Base-by-base conservation (phyloP, 257 asterid species). In the Rehmannia glutinosa region DNA sequence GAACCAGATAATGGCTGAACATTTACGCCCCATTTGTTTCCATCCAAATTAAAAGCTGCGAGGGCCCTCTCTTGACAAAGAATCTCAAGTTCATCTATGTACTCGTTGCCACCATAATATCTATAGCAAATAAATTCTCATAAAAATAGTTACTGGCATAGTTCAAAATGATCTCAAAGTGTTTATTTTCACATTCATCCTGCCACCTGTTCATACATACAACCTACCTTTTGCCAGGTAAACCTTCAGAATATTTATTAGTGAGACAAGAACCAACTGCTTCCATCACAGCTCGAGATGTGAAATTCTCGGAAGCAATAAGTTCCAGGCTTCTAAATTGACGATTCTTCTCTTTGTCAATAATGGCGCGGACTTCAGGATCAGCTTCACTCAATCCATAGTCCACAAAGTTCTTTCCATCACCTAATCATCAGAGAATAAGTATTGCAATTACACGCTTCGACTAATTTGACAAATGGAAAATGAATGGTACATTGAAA, bases 191-290 rank as follows among this genome's bases (percentile, higher is more conserved):
- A 3, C 33, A 28, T 13, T 30, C 33, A 6, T 9, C 8, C 39
- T 10, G 42, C 23, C 5, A 32, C 23, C 68, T 30, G 54, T 28
- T 27, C 13, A 16, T 28, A 20, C 58, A 17, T 23, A 71, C 0
- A 66, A 21, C 65, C 53, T 63, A 91, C 96, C 99, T 86, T 83
- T 90, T 93, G 17, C 96, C 96, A 46, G 99, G 97, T 49, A 93
- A 81, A 57, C 99, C 99, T 80, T 90, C 97, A 2, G 99, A 90
- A 63, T 93, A 93, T 60, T 93, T 93, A 71, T 93, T 93, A 38
- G 99, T 90, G 71, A 93, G 88, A 86, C 97, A 90, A 70, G 99
- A 93, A 75, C 99, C 99, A 72, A 93, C 99, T 12, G 96, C 99
- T 81, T 93, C 97, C 99, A 93, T 93, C 76, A 93, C 99, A 45